Evolutionary conservation across 345 rosid genomes (phyloP), one percentile per base, ranked within the genome.

Genomic region (Garcia nutans): DNA sequence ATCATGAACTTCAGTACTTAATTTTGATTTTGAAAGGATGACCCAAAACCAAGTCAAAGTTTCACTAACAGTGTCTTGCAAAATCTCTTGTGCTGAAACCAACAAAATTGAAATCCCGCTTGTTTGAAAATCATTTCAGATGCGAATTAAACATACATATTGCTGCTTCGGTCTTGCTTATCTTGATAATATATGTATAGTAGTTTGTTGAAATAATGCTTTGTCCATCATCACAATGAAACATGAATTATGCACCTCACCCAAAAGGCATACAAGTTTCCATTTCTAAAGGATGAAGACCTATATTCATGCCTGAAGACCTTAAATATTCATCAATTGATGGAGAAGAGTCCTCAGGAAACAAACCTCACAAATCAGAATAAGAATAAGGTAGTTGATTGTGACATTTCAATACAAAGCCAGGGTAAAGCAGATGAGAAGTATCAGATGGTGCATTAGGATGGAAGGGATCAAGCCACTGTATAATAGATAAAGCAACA

Each of bases 361-460:
- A 49, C 49, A 13, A 86, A 91, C 98, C 98, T 94, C 98, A 44
- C 98, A 92, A 31, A 88, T 88, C 56, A 94, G 90, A 49, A 97
- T 91, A 76, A 94, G 91, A 73, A 92, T 85, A 13, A 92, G 97
- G 73, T 94, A 94, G 82, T 92, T 94, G 87, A 94, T 86, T 20
- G 98, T 89, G 28, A 91, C 87, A 44, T 90, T 90, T 65, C 97
- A 89, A 78, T 86, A 91, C n/a, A 94, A 80, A 28, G 97, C 97
- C 65, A 92, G 89, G 0, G 97, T 91, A 84, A 94, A 89, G 92
- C 98, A 94, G 28, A 94, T 71, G 13, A 94, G 97, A 70, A 92
- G 95, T 47, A 94, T 79, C 73, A 92, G 90, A 68, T 94, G 98
- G 80, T 94, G 98, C 74, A 86, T 82, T 16, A 92, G 78, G 59